These are phyloP conservation scores for Tulasnella sp. DNA, from an alignment of 768 basidiomycete species.

Conservation along the genomic window DNA sequence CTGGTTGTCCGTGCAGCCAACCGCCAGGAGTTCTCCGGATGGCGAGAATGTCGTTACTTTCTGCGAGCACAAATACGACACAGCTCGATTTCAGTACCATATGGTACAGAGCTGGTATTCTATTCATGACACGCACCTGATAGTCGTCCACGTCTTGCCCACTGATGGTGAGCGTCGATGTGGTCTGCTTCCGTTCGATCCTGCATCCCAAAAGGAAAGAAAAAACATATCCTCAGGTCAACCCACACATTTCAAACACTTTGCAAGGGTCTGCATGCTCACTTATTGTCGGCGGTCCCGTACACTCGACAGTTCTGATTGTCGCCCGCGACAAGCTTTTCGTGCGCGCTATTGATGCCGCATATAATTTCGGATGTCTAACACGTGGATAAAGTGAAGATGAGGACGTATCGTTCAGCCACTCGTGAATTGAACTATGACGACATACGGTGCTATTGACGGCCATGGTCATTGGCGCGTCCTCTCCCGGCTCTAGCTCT, in stretches of 20 bases:
- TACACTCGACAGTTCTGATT: slow-evolving; percentile 85
- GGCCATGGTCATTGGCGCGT: slow-evolving; percentile 95
- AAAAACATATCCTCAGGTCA: not conserved
- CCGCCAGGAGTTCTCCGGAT: slow-evolving; percentile 49
- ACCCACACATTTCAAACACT: too few relatives aligned
- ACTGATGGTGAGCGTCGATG: slow-evolving; percentile 73
- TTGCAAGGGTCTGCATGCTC: too few relatives aligned
- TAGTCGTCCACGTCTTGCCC: slow-evolving; percentile 59
- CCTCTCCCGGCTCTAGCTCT: slow-evolving; percentile 69
- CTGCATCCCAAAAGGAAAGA: slow-evolving; percentile 30
- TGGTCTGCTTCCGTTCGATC: slow-evolving; percentile 41
- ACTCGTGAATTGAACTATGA: not conserved
- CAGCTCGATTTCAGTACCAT: slow-evolving; percentile 3
- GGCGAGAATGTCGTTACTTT: slow-evolving; percentile 81
- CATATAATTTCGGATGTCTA: slow-evolving; percentile 47
- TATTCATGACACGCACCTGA: slow-evolving; percentile 47
- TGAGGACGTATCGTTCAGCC: not conserved
- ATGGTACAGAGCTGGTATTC: not conserved
- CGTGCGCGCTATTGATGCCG: slow-evolving; percentile 72
- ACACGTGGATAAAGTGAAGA: slow-evolving; percentile 10
- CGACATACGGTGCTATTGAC: slow-evolving; percentile 44
- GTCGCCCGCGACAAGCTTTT: slow-evolving; percentile 47
- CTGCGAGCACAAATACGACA: slow-evolving; percentile 35
- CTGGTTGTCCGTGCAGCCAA: slow-evolving; percentile 56
- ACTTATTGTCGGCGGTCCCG: slow-evolving; percentile 48